Conservation (phyloP, 2,329 filamentous ascomycete genomes). For the Hymenoscyphus scutula region DNA sequence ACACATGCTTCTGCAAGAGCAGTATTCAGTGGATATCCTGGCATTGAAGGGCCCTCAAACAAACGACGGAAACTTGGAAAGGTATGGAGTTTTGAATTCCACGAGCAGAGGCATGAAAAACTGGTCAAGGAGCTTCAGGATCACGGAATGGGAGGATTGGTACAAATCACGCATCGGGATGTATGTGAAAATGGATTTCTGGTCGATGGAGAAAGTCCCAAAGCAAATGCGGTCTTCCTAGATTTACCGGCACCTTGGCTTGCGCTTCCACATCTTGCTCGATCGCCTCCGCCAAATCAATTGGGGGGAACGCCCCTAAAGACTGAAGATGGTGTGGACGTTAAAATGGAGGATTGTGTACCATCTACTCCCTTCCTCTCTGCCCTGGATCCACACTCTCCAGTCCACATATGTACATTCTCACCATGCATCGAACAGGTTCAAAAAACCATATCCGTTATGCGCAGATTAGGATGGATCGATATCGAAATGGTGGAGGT, state of each 20-base stretch:
- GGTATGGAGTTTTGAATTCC: constrained; percentile 82
- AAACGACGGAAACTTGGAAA: constrained; percentile 53
- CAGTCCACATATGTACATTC: constrained; percentile 86
- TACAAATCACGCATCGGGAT: constrained; percentile 73
- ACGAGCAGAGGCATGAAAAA: constrained; percentile 68
- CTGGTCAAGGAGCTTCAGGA: constrained; percentile 67
- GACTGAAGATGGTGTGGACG: background rate
- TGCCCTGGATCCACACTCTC: constrained; percentile 67
- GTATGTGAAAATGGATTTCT: constrained; percentile 75
- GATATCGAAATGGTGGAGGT: constrained; percentile 94
- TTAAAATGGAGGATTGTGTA: constrained; percentile 16
- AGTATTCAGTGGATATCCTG: constrained; percentile 69
- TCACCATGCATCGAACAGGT: constrained; percentile 97
- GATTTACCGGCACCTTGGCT: constrained; percentile 81
- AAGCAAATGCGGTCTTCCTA: constrained; percentile 71
- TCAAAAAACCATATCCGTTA: constrained; percentile 74
- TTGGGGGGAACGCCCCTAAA: constrained; percentile 11
- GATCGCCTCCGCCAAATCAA: constrained; percentile 41
- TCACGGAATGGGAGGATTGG: constrained; percentile 63
- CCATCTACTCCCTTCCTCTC: constrained; percentile 47
- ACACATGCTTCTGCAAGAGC: constrained; percentile 76
- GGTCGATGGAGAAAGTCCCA: constrained; percentile 53
- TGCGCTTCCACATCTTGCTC: constrained; percentile 71
- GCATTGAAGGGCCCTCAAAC: constrained; percentile 33
- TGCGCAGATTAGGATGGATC: constrained; percentile 82